phyloP scores from a whole-genome alignment of 805 yeast genomes.

The Torulaspora maleeae region DNA sequence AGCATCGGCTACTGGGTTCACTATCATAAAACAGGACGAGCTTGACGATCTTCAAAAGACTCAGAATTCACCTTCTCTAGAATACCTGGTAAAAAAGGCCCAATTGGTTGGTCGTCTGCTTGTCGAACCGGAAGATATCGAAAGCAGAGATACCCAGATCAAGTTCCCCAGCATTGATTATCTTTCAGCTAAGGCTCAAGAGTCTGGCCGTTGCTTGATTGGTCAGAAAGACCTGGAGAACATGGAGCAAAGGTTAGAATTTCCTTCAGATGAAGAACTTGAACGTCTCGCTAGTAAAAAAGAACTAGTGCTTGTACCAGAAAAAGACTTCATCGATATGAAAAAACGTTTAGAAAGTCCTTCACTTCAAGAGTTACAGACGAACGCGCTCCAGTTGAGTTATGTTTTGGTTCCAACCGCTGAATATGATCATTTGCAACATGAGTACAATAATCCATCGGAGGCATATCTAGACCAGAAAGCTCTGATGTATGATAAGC shows the following conservation, averaged over 20 bases:
- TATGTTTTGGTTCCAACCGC: slow-evolving; percentile 1
- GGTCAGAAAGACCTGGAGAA: slow-evolving; percentile 9
- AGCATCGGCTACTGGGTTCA: slow-evolving; percentile 28
- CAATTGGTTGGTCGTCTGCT: not conserved
- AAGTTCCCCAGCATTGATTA: slow-evolving; percentile 14
- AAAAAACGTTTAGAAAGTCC: slow-evolving; percentile 14
- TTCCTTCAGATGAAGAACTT: slow-evolving; percentile 23
- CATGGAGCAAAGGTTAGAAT: slow-evolving; percentile 1
- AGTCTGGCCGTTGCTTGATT: slow-evolving; percentile 14
- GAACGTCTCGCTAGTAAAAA: slow-evolving; percentile 5
- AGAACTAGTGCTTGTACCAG: slow-evolving; percentile 14
- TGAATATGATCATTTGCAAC: slow-evolving; percentile 6
- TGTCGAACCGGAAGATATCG: slow-evolving; percentile 2
- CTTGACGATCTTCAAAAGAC: slow-evolving; percentile 4
- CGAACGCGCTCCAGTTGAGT: not conserved
- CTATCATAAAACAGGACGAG: slow-evolving; percentile 11
- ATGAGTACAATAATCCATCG: slow-evolving; percentile 6
- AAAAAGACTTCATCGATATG: slow-evolving; percentile 15
- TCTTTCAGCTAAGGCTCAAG: slow-evolving; percentile 13
- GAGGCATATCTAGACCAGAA: slow-evolving; percentile 13
- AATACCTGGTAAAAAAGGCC: slow-evolving; percentile 15
- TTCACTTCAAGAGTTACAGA: slow-evolving; percentile 12
- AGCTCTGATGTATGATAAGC: slow-evolving; percentile 7
- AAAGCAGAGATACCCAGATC: slow-evolving; percentile 3
- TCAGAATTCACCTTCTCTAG: slow-evolving; percentile 10